Percentiles rank a stretch among this genome's conserved stretches.
Conservation (phyloP, 768 basidiomycete genomes). For the Mycena capillaripes region DNA sequence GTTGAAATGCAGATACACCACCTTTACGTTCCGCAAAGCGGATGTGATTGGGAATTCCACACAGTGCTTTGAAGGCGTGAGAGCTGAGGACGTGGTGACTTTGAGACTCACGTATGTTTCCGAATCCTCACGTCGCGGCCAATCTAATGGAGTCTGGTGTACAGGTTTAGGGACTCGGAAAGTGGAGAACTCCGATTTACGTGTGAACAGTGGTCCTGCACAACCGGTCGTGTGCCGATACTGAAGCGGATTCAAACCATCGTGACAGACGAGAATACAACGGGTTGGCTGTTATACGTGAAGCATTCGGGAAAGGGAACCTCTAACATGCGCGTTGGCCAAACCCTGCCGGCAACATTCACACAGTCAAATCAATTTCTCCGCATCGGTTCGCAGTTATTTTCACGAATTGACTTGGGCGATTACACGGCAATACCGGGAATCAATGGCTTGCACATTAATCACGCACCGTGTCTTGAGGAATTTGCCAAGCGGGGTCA, state of each 20-base stretch:
- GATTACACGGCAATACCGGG: conserved; percentile 17
- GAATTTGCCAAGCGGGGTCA: conserved; percentile 16
- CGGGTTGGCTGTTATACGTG: conserved; percentile 22
- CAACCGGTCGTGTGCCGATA: not conserved
- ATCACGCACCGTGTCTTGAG: conserved; percentile 22
- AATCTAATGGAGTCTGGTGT: not conserved
- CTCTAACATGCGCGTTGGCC: not conserved
- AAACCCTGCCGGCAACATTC: not conserved
- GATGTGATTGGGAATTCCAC: not conserved
- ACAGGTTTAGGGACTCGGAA: too few species aligned
- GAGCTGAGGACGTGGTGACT: conserved; percentile 13
- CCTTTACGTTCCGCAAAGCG: conserved; percentile 1
- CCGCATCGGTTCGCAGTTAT: conserved; percentile 31
- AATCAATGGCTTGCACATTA: not conserved
- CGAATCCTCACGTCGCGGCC: too few species aligned
- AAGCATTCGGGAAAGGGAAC: not conserved
- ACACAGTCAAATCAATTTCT: conserved; percentile 1
- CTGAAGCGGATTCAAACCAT: conserved; percentile 1
- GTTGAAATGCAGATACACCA: conserved; percentile 19
- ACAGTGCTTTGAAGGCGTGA: conserved; percentile 13
- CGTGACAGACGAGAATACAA: not conserved
- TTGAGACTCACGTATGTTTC: conserved; percentile 7
- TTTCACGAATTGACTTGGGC: not conserved
- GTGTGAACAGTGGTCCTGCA: not conserved
- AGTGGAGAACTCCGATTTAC: not conserved